Conservation (phyloP, 495 filamentous ascomycete species). For the Penicillium mononematosum region DNA sequence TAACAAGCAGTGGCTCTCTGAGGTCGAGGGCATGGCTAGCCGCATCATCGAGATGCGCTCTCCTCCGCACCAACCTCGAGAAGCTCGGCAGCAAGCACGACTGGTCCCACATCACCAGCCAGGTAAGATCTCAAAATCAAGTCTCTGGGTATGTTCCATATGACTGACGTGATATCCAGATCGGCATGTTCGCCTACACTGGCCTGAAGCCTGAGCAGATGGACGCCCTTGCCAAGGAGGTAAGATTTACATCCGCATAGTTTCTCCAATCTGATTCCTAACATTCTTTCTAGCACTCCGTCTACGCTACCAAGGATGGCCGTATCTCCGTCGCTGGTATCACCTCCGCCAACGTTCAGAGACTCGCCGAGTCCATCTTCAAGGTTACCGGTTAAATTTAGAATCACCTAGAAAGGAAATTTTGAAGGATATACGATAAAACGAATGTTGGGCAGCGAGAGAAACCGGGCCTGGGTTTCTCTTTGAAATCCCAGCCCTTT, state of each 20-base stretch:
- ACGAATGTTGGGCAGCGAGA: constrained; percentile 15
- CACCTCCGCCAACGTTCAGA: constrained; percentile 86
- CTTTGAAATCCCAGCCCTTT: constrained; percentile 12
- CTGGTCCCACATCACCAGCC: constrained; percentile 97
- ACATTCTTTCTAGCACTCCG: constrained; percentile 65
- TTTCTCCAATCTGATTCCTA: constrained; percentile 14
- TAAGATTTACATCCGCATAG: constrained; percentile 31
- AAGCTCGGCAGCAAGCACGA: constrained; percentile 91
- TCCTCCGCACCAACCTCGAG: constrained; percentile 91
- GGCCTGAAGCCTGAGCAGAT: constrained; percentile 91
- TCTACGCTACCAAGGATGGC: constrained; percentile 96
- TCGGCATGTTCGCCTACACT: constrained; percentile 99
- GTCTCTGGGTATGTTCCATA: not conserved
- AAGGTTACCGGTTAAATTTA: constrained; percentile 70
- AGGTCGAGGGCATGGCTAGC: constrained; percentile 98
- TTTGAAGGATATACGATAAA: constrained; percentile 15
- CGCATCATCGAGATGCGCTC: constrained; percentile 98
- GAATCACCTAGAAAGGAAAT: not conserved
- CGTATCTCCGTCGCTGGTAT: constrained; percentile 97
- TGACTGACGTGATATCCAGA: constrained; percentile 42
- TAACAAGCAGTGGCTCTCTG: constrained; percentile 90
- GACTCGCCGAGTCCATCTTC: constrained; percentile 92
- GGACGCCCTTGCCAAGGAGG: constrained; percentile 86
- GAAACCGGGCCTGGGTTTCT: constrained; percentile 15
- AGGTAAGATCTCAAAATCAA: constrained; percentile 40